Percentiles rank a stretch among this genome's conserved stretches.
Conservation (phyloP, 257 asterid genomes). For the Paraleonurus japonicus region DNA sequence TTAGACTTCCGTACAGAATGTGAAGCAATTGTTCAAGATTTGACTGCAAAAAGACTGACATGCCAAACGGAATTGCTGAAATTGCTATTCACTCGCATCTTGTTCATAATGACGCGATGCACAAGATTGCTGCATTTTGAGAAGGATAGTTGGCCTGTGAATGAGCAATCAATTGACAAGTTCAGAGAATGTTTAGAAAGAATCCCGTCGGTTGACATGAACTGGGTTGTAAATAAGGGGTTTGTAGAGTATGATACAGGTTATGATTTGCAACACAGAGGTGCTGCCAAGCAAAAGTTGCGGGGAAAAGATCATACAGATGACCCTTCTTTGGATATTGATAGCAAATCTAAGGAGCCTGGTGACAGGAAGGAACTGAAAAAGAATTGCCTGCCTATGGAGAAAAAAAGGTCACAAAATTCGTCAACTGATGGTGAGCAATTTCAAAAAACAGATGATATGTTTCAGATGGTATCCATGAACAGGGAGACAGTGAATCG, state of each 20-base stretch:
- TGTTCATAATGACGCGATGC: slow-evolving; percentile 92
- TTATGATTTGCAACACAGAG: slow-evolving; percentile 27
- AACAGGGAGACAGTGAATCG: slow-evolving; percentile 48
- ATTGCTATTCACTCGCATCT: slow-evolving; percentile 81
- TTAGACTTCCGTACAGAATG: slow-evolving; percentile 74
- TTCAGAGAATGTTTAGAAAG: slow-evolving; percentile 78
- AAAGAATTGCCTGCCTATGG: slow-evolving; percentile 34
- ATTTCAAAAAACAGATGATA: slow-evolving; percentile 32
- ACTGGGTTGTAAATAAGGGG: slow-evolving; percentile 66
- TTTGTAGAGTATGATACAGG: slow-evolving; percentile 49
- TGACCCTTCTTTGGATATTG: slow-evolving; percentile 34
- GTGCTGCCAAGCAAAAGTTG: slow-evolving; percentile 36
- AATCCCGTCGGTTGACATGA: slow-evolving; percentile 79
- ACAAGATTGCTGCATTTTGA: slow-evolving; percentile 88
- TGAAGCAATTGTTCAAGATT: slow-evolving; percentile 82
- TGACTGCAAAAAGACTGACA: slow-evolving; percentile 73
- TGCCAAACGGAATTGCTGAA: slow-evolving; percentile 68
- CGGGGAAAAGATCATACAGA: slow-evolving; percentile 34
- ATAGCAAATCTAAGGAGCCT: slow-evolving; percentile 38
- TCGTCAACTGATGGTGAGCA: slow-evolving; percentile 29
- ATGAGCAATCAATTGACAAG: slow-evolving; percentile 73
- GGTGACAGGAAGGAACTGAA: slow-evolving; percentile 33
- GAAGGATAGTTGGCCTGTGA: slow-evolving; percentile 73
- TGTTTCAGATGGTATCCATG: slow-evolving; percentile 38
- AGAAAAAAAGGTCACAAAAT: slow-evolving; percentile 35